Conservation (phyloP, 2,329 filamentous ascomycete species). For the Beauveria bassiana region DNA sequence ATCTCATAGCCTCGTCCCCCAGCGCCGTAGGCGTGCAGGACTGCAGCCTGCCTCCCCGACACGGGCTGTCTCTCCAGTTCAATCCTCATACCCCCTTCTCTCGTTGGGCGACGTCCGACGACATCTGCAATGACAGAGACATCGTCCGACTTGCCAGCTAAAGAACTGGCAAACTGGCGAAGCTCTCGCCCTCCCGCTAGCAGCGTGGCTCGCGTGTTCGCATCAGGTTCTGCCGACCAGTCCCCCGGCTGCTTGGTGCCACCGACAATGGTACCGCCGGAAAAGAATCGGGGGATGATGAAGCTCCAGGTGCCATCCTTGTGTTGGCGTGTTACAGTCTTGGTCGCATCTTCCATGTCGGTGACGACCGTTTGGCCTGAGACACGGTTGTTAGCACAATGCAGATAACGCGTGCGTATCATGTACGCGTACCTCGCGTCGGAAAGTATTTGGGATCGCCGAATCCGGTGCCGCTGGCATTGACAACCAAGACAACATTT, state of each 20-base stretch:
- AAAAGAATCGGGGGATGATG: constrained; percentile 50
- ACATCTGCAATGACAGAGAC: constrained; percentile 32
- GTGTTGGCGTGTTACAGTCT: constrained; percentile 51
- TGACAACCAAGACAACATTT: constrained; percentile 21
- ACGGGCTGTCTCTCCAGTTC: background rate
- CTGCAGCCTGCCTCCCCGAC: background rate
- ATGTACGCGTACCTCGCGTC: constrained; percentile 21
- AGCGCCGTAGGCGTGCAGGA: constrained; percentile 51
- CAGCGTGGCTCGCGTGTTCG: constrained; percentile 37
- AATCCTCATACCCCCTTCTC: constrained; percentile 33
- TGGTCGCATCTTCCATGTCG: constrained; percentile 25
- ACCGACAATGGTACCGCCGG: constrained; percentile 56
- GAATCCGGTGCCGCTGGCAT: constrained; percentile 28
- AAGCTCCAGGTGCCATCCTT: constrained; percentile 56
- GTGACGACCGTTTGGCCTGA: constrained; percentile 30
- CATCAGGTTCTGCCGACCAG: constrained; percentile 41
- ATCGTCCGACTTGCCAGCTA: constrained; percentile 17
- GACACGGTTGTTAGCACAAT: constrained; percentile 11
- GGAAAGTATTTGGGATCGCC: constrained; percentile 25
- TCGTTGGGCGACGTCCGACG: constrained; percentile 36
- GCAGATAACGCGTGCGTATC: background rate
- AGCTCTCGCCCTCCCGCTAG: constrained; percentile 29
- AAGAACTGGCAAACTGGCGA: constrained; percentile 19
- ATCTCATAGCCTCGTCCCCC: constrained; percentile 55
- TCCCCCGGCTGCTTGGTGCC: constrained; percentile 54